Base-by-base conservation (phyloP, 805 yeast species). In the Lachancea thermotolerans region DNA sequence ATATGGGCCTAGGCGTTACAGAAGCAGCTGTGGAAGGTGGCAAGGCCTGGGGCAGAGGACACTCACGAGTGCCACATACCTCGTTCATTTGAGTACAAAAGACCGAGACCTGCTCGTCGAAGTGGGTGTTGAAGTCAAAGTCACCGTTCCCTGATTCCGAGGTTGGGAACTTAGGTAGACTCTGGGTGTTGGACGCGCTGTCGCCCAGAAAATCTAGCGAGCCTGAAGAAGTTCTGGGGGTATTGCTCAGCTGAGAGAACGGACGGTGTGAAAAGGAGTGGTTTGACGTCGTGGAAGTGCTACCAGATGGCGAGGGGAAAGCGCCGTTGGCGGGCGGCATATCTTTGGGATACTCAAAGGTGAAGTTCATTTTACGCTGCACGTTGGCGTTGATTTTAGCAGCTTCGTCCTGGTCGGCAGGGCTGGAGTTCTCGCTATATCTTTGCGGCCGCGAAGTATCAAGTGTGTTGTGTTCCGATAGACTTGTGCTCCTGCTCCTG, bases 61-160 rank as follows among this genome's bases (percentile, higher is more conserved):
- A 66, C 12, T 73, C 73, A 55, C 72, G 80, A 6, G 82, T 81
- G 14, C 96, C 97, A 65, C 97, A 90, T 1, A 89, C 97, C 61
- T 79, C 74, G 49, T 78, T 76, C 58, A 91, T 72, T 54, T 81
- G 78, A 21, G 76, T 75, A 59, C 98, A 91, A 60, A 91, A 91
- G 27, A 77, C 78, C 48, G 77, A 75, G 44, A 82, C 80, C 52
- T 82, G 80, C 58, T 85, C 91, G 57, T 81, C 84, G 59, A 79
- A 84, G 45, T 72, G 65, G 12, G 68, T 66, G 35, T 63, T 60
- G 48, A 68, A 69, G 46, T 67, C 57, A 47, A 66, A 67, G 21
- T 66, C 65, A 34, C 57, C 56, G 32, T 29, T 45, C 32, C 17
- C 11, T 10, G 21, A 11, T 14, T 34, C 35, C 12, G 49, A 41